These are phyloP conservation scores for Camelina neglecta DNA, from an alignment of 345 rosid species.

Conservation along the genomic window DNA sequence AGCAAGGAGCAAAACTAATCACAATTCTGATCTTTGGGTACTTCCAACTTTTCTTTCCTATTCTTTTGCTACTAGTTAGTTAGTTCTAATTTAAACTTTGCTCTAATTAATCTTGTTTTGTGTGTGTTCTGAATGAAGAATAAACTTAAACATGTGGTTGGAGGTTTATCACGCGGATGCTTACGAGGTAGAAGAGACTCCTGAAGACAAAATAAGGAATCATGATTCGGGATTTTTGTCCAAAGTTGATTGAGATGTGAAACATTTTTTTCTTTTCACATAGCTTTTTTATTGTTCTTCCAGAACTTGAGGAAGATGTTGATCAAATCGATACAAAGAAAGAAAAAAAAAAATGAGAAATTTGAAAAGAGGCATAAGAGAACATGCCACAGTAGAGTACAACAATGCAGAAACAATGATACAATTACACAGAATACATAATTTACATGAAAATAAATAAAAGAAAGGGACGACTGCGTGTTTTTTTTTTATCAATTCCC, in stretches of 20 bases:
- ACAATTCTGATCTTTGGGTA: conserved; percentile 40
- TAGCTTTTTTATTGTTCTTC: conserved; percentile 26
- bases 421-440: conserved; percentile 41
- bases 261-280: neutral
- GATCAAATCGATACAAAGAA: conserved; percentile 28
- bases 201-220: conserved; percentile 12
- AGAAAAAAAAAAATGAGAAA: conserved; percentile 14
- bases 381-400: conserved; percentile 28
- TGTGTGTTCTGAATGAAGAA: conserved; percentile 31
- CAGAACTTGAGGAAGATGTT: conserved; percentile 30
- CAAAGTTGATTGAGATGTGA: neutral
- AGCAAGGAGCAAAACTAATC: conserved; percentile 21
- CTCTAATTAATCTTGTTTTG: neutral
- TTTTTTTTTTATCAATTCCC: conserved; percentile 20
- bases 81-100: neutral
- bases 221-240: neutral
- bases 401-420: conserved; percentile 41
- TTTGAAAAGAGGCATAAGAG: conserved; percentile 19
- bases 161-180: conserved; percentile 41
- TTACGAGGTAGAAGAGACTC: conserved; percentile 36
- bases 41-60: neutral
- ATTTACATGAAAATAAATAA: conserved; percentile 38
- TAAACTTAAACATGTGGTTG: conserved; percentile 33
- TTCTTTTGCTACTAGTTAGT: neutral
- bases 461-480: conserved; percentile 4